phyloP scores from a whole-genome alignment of 768 basidiomycete species.

The Hypholoma fasciculare region DNA sequence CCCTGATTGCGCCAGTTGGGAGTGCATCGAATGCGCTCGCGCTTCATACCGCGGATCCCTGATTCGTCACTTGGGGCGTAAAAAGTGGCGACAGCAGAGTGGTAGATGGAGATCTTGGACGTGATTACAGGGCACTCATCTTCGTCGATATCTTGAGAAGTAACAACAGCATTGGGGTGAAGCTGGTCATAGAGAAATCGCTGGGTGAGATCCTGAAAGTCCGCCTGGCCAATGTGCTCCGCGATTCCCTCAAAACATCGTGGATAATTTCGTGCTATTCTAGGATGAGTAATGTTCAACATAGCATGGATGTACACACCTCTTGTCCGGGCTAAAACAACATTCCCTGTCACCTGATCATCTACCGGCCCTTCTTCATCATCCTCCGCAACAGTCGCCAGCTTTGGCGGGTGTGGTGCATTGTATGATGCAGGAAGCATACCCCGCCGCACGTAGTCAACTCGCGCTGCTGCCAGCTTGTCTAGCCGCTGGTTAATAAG shows the following conservation, averaged over 20 bases:
- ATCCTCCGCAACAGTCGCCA: too few species aligned
- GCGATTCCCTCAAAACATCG: neutral
- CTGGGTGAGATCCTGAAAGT: neutral
- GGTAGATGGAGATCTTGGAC: slow-evolving; percentile 20
- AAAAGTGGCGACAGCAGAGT: slow-evolving; percentile 29
- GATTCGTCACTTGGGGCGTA: slow-evolving; percentile 35
- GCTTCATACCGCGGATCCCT: slow-evolving; percentile 27
- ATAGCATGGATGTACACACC: too few species aligned
- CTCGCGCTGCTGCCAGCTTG: slow-evolving; percentile 25
- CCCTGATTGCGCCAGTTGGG: slow-evolving; percentile 25
- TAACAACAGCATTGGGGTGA: neutral
- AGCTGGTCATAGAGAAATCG: slow-evolving; percentile 7
- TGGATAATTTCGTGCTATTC: neutral
- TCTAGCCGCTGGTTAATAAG: slow-evolving; percentile 27
- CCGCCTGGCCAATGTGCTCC: neutral
- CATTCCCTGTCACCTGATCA: slow-evolving; percentile 1
- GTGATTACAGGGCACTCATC: slow-evolving; percentile 2
- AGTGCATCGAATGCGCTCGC: slow-evolving; percentile 27
- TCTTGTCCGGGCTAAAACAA: slow-evolving; percentile 5
- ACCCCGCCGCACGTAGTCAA: slow-evolving; percentile 9
- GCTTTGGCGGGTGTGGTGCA: neutral
- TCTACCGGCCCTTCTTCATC: slow-evolving; percentile 4
- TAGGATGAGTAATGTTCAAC: too few species aligned
- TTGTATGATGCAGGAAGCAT: slow-evolving; percentile 10
- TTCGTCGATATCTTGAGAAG: neutral